These are phyloP conservation scores for Lactarius quietus DNA, from an alignment of 768 basidiomycete species.

Conservation along the genomic window DNA sequence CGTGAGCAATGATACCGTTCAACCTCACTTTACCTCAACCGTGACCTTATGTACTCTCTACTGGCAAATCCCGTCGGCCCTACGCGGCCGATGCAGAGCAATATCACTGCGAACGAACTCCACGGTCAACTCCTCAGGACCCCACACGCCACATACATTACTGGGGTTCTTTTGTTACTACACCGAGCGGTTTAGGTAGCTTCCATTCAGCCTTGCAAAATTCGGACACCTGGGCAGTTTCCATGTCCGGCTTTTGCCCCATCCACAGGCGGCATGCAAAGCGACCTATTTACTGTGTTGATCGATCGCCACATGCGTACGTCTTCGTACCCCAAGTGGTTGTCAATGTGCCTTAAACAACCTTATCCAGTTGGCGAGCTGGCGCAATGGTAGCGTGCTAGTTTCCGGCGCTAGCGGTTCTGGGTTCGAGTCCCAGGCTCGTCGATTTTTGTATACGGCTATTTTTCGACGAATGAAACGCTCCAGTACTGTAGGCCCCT, in stretches of 20 bases:
- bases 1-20: neutral
- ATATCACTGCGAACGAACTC: too few species aligned
- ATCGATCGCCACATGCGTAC: too few species aligned
- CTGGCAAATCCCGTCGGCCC: neutral
- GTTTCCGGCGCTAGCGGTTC: conserved; percentile 63
- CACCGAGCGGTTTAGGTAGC: neutral
- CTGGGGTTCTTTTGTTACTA: neutral
- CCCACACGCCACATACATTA: too few species aligned
- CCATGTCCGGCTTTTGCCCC: neutral
- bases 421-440: conserved; percentile 62
- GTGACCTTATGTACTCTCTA: neutral
- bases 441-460: conserved; percentile 39
- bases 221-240: too few species aligned
- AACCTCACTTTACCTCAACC: too few species aligned
- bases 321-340: neutral
- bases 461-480: neutral
- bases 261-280: neutral
- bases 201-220: neutral
- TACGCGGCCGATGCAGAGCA: neutral
- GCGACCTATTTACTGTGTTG: neutral
- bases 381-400: conserved; percentile 65
- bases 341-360: neutral
- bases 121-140: too few species aligned
- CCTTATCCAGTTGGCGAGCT: conserved; percentile 40
- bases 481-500: too few species aligned